phyloP scores from a whole-genome alignment of 2,329 filamentous ascomycete genomes.

The Beauveria australis region DNA sequence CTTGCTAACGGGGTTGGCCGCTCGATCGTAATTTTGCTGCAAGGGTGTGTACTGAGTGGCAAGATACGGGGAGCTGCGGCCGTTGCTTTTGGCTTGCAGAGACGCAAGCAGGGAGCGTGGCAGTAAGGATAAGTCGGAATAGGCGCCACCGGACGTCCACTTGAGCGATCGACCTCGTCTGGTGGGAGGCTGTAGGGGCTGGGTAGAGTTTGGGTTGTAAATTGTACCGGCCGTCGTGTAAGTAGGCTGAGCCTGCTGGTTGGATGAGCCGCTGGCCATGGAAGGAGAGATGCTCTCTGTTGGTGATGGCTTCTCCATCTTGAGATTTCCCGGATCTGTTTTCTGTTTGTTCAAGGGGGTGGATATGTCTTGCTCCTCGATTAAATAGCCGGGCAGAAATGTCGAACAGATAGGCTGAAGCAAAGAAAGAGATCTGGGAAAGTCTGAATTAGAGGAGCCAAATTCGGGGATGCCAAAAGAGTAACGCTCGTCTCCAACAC shows the following conservation, averaged over 20 bases:
- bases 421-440: conserved; percentile 5
- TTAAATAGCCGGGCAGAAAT: conserved; percentile 6
- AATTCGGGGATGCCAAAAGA: background rate
- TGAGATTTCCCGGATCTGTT: conserved; percentile 10
- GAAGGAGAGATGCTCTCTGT: conserved; percentile 18
- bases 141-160: conserved; percentile 24
- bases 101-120: conserved; percentile 28
- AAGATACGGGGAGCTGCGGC: conserved; percentile 16
- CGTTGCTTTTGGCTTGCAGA: conserved; percentile 24
- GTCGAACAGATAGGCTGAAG: conserved; percentile 1
- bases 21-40: conserved; percentile 47
- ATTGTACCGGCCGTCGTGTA: conserved; percentile 52
- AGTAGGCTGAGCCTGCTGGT: conserved; percentile 27
- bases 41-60: conserved; percentile 40
- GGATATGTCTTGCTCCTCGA: conserved; percentile 5
- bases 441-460: background rate
- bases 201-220: conserved; percentile 39
- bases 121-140: conserved; percentile 27
- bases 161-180: conserved; percentile 41
- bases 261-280: conserved; percentile 15
- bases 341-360: conserved; percentile 4
- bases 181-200: conserved; percentile 42
- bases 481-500: conserved; percentile 6
- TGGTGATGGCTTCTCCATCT: conserved; percentile 25
- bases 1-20: conserved; percentile 30